A percentile compares a stretch with the other conserved stretches of the same genome.
Evolutionary conservation across 208 protist species (phyloP).

Genomic region (Vickermania ingenoplastis): DNA sequence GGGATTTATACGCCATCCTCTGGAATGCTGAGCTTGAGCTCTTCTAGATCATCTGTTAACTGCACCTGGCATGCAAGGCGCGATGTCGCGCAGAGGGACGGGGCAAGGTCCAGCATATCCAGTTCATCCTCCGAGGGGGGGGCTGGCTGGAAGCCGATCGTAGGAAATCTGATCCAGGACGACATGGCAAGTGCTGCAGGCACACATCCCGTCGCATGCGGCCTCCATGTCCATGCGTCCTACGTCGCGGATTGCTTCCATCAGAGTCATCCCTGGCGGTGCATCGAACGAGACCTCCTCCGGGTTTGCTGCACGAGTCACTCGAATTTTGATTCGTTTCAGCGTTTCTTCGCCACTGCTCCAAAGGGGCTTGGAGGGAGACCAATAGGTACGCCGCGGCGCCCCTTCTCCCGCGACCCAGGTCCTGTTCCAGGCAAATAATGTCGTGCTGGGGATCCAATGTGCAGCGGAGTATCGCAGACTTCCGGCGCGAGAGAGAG

Average conservation of each 20-base stretch:
- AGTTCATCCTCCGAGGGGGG: slow-evolving; percentile 89
- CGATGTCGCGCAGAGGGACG: slow-evolving; percentile 43
- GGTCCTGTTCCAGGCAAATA: too few species aligned
- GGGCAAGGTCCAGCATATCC: slow-evolving; percentile 88
- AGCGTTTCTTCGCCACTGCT: too few species aligned
- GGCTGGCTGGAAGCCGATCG: slow-evolving; percentile 45
- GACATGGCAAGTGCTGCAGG: slow-evolving; percentile 96
- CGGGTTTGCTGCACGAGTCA: background rate
- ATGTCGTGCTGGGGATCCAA: too few species aligned
- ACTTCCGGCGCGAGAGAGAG: too few species aligned
- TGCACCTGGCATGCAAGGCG: slow-evolving; percentile 70
- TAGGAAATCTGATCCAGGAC: slow-evolving; percentile 78
- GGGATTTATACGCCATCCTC: slow-evolving; percentile 34
- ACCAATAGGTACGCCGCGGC: too few species aligned
- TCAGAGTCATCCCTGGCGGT: slow-evolving; percentile 53
- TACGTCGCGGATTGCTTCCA: slow-evolving; percentile 85
- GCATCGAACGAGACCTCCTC: slow-evolving; percentile 12
- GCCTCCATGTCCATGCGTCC: slow-evolving; percentile 91
- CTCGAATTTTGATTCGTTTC: slow-evolving; percentile 1
- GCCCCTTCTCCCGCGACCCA: too few species aligned
- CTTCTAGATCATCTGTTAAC: slow-evolving; percentile 32
- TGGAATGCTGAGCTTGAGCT: slow-evolving; percentile 35
- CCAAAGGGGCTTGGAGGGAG: too few species aligned
- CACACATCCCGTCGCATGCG: slow-evolving; percentile 92
- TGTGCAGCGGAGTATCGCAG: too few species aligned